Conservation (phyloP, 163 green algal species). For the Chlamydomonas reinhardtii region DNA sequence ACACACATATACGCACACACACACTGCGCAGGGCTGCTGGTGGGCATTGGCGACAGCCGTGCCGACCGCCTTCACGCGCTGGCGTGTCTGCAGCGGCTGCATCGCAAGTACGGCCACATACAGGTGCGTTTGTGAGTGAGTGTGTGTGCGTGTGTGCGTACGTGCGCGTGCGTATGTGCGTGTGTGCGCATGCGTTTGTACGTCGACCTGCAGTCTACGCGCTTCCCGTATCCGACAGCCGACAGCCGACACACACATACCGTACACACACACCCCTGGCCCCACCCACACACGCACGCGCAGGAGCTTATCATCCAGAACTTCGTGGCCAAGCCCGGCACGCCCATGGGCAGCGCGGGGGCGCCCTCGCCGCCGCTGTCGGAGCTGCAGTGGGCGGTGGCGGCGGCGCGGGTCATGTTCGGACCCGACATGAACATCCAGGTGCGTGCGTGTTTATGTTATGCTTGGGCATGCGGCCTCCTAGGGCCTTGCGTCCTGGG, state of each 20-base stretch:
- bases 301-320: constrained; percentile 93
- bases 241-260: too few relatives aligned
- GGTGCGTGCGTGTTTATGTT: constrained; percentile 36
- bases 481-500: too few relatives aligned
- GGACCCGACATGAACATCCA: constrained; percentile 83
- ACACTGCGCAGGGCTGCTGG: constrained; percentile 74
- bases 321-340: constrained; percentile 84
- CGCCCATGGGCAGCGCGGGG: constrained; percentile 68
- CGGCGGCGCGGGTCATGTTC: constrained; percentile 82
- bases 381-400: constrained; percentile 85
- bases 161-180: too few relatives aligned
- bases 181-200: too few relatives aligned
- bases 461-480: too few relatives aligned
- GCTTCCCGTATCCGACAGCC: too few relatives aligned
- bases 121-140: constrained; percentile 16
- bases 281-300: too few relatives aligned
- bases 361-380: constrained; percentile 68
- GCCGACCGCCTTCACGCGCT: constrained; percentile 76
- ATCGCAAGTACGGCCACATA: constrained; percentile 78
- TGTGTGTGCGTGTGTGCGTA: too few relatives aligned
- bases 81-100: constrained; percentile 66
- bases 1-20: too few relatives aligned
- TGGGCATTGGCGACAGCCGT: constrained; percentile 88
- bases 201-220: too few relatives aligned
- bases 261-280: too few relatives aligned